Conservation (phyloP, 75 land plant species). For the Picea sitchensis region DNA sequence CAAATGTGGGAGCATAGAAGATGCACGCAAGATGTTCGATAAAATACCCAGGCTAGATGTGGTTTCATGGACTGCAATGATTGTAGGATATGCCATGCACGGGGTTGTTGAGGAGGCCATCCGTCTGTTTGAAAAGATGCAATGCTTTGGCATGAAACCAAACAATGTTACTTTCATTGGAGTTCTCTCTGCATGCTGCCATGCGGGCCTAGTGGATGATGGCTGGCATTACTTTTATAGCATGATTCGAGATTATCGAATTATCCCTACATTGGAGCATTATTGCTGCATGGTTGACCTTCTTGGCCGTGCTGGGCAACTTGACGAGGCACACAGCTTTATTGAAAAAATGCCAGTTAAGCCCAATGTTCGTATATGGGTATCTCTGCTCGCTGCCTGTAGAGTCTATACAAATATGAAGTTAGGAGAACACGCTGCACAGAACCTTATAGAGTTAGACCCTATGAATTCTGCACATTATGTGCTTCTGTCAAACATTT, state of each 20-base stretch:
- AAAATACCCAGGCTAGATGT: constrained; percentile 17
- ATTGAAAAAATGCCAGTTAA: constrained; percentile 14
- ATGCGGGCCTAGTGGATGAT: constrained; percentile 13
- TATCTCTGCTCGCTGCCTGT: constrained; percentile 16
- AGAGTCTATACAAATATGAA: constrained; percentile 8
- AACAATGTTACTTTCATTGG: constrained; percentile 25
- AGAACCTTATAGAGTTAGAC: constrained; percentile 15
- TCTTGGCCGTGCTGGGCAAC: constrained; percentile 23
- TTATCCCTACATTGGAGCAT: constrained; percentile 16
- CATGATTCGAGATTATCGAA: constrained; percentile 11
- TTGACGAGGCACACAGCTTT: constrained; percentile 18
- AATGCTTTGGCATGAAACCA: constrained; percentile 28
- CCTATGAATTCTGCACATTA: constrained; percentile 9
- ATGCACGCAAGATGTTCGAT: constrained; percentile 22
- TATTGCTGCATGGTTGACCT: constrained; percentile 25
- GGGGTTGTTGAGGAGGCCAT: not conserved
- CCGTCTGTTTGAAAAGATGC: constrained; percentile 20
- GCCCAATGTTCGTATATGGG: constrained; percentile 14
- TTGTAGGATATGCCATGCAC: constrained; percentile 24
- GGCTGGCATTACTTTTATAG: constrained; percentile 10
- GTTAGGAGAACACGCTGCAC: constrained; percentile 16
- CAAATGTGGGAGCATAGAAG: constrained; percentile 21
- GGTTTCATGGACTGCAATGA: constrained; percentile 18
- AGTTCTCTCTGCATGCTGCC: constrained; percentile 25
- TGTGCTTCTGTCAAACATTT: constrained; percentile 44